Base-by-base conservation (phyloP, 164 flowering plant species). In the Magnolia kwangsiensis region DNA sequence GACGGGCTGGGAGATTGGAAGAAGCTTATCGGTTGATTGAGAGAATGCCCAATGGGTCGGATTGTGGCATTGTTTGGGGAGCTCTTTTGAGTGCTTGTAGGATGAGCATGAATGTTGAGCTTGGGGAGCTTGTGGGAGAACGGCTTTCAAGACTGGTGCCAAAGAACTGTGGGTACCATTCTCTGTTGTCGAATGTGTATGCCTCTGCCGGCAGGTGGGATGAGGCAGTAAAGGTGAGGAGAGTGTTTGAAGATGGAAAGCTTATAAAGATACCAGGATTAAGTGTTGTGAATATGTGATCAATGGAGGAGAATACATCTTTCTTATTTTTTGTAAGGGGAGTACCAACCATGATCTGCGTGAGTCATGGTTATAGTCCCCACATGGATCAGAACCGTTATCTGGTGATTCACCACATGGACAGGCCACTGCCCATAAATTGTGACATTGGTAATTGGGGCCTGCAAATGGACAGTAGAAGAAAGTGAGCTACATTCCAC, bases 1-100 rank as follows among this genome's bases (percentile, higher is more conserved):
- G 83, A 55, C 76, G 84, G 21, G 86, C 83, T n/a, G 84, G 86
- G 76, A 81, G 81, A 75, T 59, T 85, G 16, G 84, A 85, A 61
- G 88, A 85, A 75, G 88, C 86, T 4, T 80, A 78, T 63, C 69
- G 51, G 29, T 61, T 81, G 67, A 79, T 82, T 11, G 67, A 77
- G 11, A 72, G 70, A 37, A 55, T 77, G 59, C 75, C 72, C 27
- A 68, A 76, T 50, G 74, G 37, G 29, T 78, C 76, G 24, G 68
- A 79, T 31, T 82, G 76, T 74, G 75, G 78, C 75, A 78, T 81
- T 70, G 71, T 81, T 13, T 81, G 84, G 84, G 84, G 81, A 73
- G 74, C 85, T 61, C 77, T 81, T 72, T 70, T 81, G 77, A 81
- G 78, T 76, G 82, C 80, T 2, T 79, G 78, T 67, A 81, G 74